Evolutionary conservation across 176 grass and related monocot species (phyloP).

Genomic region (Olyra latifolia): DNA sequence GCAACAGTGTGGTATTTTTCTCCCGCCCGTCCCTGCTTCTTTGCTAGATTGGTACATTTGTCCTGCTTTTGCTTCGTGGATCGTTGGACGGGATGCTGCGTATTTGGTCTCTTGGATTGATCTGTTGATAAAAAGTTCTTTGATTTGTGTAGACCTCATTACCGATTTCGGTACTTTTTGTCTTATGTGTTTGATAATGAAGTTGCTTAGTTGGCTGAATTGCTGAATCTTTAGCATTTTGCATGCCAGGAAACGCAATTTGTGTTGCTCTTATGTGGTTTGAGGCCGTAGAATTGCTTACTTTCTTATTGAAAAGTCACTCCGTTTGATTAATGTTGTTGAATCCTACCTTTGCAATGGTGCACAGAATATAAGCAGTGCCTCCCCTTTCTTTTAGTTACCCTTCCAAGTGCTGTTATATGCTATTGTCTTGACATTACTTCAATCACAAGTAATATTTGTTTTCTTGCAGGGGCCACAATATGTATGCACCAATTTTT

Average conservation of each 20-base stretch:
- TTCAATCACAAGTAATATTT: not conserved
- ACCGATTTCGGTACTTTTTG: not conserved
- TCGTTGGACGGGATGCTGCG: not conserved
- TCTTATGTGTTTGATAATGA: not conserved
- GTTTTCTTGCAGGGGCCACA: slow-evolving; percentile 67
- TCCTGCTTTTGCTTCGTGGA: slow-evolving; percentile 12
- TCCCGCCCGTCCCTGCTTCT: not conserved
- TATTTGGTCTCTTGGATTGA: not conserved
- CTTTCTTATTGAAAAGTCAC: not conserved
- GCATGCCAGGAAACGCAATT: not conserved
- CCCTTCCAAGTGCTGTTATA: not conserved
- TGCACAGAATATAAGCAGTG: not conserved
- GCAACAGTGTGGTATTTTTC: slow-evolving; percentile 71
- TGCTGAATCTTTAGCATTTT: not conserved
- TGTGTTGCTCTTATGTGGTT: not conserved
- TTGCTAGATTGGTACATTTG: slow-evolving; percentile 14
- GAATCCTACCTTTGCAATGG: not conserved
- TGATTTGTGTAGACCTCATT: not conserved
- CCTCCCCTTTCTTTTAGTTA: not conserved
- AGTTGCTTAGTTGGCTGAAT: slow-evolving; percentile 23
- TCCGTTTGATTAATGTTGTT: not conserved
- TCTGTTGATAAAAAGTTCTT: not conserved
- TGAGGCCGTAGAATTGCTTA: not conserved
- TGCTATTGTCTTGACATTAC: slow-evolving; percentile 16
- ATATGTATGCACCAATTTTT: slow-evolving; percentile 95